Percentiles rank a stretch among this genome's conserved stretches.
phyloP scores from a whole-genome alignment of 371 early-diverging fungal genomes.

The Mucor circinelloides region DNA sequence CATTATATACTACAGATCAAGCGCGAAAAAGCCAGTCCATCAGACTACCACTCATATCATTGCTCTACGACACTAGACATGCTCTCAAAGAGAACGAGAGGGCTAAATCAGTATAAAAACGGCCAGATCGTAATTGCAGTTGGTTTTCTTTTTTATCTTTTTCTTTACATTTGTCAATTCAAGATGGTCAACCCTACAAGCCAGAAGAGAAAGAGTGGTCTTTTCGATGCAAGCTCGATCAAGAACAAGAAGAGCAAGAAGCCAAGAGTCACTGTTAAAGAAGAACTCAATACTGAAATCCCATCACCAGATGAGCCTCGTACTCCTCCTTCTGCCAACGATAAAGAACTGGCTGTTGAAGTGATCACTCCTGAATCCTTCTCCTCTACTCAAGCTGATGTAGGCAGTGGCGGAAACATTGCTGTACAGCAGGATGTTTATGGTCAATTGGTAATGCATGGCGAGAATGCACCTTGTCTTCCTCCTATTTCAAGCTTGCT shows the following conservation, averaged over 20 bases:
- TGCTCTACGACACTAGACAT: too few relatives aligned
- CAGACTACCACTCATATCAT: too few relatives aligned
- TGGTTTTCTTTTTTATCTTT: neutral
- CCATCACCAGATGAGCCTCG: neutral
- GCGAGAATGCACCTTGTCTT: neutral
- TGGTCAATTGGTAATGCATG: neutral
- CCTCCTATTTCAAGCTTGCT: slow-evolving; percentile 2
- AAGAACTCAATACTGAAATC: neutral
- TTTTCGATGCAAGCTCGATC: neutral
- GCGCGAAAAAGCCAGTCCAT: neutral
- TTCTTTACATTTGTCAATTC: neutral
- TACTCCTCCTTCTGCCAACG: neutral
- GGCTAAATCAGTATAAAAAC: neutral
- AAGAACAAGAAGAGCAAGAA: neutral
- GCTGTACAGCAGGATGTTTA: neutral
- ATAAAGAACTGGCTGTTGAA: too few relatives aligned
- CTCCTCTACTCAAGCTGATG: too few relatives aligned
- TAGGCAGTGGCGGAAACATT: too few relatives aligned
- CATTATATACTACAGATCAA: neutral
- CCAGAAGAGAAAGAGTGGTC: neutral
- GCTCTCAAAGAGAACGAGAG: too few relatives aligned
- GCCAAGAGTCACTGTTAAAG: neutral
- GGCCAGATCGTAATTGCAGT: neutral
- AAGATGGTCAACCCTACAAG: neutral
- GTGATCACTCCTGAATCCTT: too few relatives aligned